phyloP scores from a whole-genome alignment of 2,329 filamentous ascomycete species.

The Bipolaris bicolor region DNA sequence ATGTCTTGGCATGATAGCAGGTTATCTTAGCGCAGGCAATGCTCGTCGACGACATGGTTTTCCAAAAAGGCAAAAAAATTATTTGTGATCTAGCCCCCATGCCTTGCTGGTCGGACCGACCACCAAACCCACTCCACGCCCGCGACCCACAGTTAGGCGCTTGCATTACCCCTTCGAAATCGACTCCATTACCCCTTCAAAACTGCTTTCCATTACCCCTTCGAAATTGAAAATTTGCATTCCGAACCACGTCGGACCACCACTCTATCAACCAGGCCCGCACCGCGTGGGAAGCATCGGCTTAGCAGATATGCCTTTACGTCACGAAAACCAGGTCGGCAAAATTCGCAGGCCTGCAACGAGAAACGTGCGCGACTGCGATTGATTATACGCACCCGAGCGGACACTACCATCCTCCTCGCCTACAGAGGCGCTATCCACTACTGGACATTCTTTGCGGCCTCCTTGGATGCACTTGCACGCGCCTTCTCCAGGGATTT shows the following conservation, averaged over 20 bases:
- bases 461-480: constrained; percentile 21
- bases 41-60: constrained; percentile 1
- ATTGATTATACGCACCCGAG: neutral
- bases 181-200: constrained; percentile 43
- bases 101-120: constrained; percentile 26
- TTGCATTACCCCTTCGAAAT: constrained; percentile 43
- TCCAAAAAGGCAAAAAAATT: constrained; percentile 1
- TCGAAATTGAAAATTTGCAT: constrained; percentile 46
- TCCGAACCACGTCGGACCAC: constrained; percentile 5
- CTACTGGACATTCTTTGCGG: constrained; percentile 1
- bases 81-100: constrained; percentile 14
- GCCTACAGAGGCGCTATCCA: neutral
- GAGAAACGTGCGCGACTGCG: neutral
- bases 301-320: constrained; percentile 20
- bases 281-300: constrained; percentile 28
- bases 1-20: constrained; percentile 8
- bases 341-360: constrained; percentile 9
- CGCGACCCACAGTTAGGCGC: constrained; percentile 18
- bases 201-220: constrained; percentile 46
- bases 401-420: constrained; percentile 1
- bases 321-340: constrained; percentile 10
- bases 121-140: neutral
- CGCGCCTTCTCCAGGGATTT: constrained; percentile 40
- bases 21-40: constrained; percentile 9
- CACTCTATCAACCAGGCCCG: constrained; percentile 7